Conservation (phyloP, 2,329 filamentous ascomycete genomes). For the Cladosporium halotolerans region DNA sequence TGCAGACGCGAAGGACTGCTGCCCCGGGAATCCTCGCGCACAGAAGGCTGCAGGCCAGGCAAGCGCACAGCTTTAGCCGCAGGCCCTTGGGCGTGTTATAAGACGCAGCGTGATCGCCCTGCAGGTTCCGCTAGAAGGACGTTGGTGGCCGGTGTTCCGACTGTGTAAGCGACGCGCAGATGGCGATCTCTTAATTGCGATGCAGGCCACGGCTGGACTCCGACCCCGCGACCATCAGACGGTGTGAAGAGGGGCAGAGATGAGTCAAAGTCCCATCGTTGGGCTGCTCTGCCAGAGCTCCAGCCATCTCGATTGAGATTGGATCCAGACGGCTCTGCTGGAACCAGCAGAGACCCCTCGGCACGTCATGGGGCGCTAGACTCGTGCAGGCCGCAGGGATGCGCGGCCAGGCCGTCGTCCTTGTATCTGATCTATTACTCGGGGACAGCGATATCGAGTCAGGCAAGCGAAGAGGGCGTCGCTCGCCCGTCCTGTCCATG, state of each 20-base stretch:
- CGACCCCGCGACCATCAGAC: neutral
- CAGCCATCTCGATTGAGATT: constrained; percentile 9
- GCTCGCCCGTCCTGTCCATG: neutral
- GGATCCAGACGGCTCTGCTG: constrained; percentile 10
- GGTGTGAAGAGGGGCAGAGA: neutral
- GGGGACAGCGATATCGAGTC: neutral
- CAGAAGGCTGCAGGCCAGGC: neutral
- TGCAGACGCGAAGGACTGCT: neutral
- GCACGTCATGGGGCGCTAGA: constrained; percentile 12
- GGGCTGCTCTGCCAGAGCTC: constrained; percentile 7
- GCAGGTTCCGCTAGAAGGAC: neutral
- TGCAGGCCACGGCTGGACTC: neutral
- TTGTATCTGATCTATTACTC: constrained; percentile 1
- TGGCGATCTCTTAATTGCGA: too few relatives aligned
- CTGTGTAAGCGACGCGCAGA: too few relatives aligned
- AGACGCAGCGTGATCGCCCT: neutral
- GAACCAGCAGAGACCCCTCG: constrained; percentile 11
- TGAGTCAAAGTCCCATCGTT: constrained; percentile 9
- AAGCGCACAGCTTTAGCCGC: neutral
- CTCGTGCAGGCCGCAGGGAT: constrained; percentile 11
- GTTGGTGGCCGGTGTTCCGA: neutral
- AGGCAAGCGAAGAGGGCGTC: neutral
- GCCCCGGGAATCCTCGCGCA: constrained; percentile 1
- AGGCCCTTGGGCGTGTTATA: neutral
- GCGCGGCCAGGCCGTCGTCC: constrained; percentile 5